Percentiles rank a stretch among this genome's conserved stretches.
These are phyloP conservation scores for Caloboletus firmus DNA, from an alignment of 1,284 basidiomycete genomes.

Conservation along the genomic window DNA sequence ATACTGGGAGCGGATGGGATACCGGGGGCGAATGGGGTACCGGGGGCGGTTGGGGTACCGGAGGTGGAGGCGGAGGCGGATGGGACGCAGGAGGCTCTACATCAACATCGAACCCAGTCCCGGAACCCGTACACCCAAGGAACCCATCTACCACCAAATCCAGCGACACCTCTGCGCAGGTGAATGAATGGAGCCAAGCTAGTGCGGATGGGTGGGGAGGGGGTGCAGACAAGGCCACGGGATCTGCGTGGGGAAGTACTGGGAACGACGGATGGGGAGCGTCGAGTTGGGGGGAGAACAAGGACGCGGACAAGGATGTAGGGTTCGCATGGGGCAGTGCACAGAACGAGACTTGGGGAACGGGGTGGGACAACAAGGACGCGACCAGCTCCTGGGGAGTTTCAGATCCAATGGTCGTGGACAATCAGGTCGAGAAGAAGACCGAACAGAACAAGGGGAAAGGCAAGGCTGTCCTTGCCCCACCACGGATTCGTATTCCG, in stretches of 20 bases:
- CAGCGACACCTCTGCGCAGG: background rate
- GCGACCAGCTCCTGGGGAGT: background rate
- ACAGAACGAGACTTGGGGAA: no score
- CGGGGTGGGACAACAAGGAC: slow-evolving; percentile 5
- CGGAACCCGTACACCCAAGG: background rate
- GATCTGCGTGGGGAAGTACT: slow-evolving; percentile 8
- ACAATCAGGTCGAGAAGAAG: slow-evolving; percentile 4
- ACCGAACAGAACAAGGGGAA: slow-evolving; percentile 12
- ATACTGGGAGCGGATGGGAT: slow-evolving; percentile 7
- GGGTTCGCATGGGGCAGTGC: slow-evolving; percentile 5
- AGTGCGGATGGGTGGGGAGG: slow-evolving; percentile 9
- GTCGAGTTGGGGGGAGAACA: slow-evolving; percentile 6
- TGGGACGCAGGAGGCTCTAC: slow-evolving; percentile 7
- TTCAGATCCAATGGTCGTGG: slow-evolving; percentile 10
- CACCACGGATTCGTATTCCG: slow-evolving; percentile 33
- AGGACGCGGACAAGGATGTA: background rate
- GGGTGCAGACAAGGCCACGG: background rate
- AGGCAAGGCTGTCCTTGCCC: slow-evolving; percentile 15
- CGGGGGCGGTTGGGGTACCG: slow-evolving; percentile 2
- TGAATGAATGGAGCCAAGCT: background rate
- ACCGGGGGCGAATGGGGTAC: background rate
- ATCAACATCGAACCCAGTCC: slow-evolving; percentile 8
- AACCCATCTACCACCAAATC: background rate
- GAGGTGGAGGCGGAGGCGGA: slow-evolving; percentile 3
- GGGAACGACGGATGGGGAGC: background rate